Conservation (phyloP, 306 rosid genomes). For the Trifolium repens region DNA sequence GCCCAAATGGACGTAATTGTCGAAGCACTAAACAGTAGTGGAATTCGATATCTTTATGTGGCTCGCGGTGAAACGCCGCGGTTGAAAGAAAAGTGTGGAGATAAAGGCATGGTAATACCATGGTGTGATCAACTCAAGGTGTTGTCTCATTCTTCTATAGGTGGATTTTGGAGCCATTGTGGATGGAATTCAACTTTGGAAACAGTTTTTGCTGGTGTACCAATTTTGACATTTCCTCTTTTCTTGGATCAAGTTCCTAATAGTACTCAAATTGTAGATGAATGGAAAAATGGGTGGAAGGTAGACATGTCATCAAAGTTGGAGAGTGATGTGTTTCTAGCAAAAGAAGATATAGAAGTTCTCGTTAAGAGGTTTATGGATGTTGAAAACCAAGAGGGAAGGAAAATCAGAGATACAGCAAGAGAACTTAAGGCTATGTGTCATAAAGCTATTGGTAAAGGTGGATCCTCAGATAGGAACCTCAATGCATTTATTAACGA, state of each 20-base stretch:
- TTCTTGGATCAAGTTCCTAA: slow-evolving; percentile 59
- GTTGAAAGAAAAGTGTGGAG: slow-evolving; percentile 52
- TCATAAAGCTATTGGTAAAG: slow-evolving; percentile 47
- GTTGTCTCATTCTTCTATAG: slow-evolving; percentile 51
- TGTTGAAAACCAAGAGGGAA: slow-evolving; percentile 43
- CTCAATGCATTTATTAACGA: slow-evolving; percentile 48
- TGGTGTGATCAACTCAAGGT: slow-evolving; percentile 70
- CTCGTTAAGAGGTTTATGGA: slow-evolving; percentile 45
- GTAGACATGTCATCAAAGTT: slow-evolving; percentile 29
- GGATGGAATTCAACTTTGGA: slow-evolving; percentile 68
- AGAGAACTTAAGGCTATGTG: slow-evolving; percentile 45
- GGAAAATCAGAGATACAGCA: slow-evolving; percentile 46
- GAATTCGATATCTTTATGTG: slow-evolving; percentile 54
- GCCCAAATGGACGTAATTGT: slow-evolving; percentile 58
- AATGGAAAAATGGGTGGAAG: slow-evolving; percentile 57
- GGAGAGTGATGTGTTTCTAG: slow-evolving; percentile 21
- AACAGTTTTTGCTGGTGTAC: slow-evolving; percentile 52
- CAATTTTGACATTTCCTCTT: slow-evolving; percentile 55
- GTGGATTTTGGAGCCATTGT: slow-evolving; percentile 67
- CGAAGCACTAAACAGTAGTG: slow-evolving; percentile 45
- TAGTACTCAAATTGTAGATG: slow-evolving; percentile 51
- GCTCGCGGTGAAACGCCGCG: slow-evolving; percentile 49
- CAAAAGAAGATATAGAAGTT: slow-evolving; percentile 43
- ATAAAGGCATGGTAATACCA: slow-evolving; percentile 52
- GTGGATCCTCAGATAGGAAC: slow-evolving; percentile 57